Evolutionary conservation across 2,329 filamentous ascomycete species (phyloP).

Genomic region (Aspergillus bombycis): DNA sequence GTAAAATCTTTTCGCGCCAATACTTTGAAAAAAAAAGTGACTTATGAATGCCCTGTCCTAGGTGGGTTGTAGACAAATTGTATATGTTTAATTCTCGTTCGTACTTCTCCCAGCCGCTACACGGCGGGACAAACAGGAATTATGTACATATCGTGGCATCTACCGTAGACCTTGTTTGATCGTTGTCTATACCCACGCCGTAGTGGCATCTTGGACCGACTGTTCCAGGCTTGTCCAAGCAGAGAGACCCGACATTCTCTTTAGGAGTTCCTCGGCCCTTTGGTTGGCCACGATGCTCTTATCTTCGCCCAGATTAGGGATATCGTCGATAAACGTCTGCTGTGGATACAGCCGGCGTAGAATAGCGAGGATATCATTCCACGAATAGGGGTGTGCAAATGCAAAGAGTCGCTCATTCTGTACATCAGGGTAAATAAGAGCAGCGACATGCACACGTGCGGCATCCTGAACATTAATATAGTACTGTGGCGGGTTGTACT

Average conservation of each 20-base stretch:
- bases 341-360: too few species aligned
- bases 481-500: neutral
- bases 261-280: neutral
- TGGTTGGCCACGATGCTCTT: neutral
- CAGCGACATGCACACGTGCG: neutral
- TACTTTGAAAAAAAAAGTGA: too few species aligned
- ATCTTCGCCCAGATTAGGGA: neutral
- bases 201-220: neutral
- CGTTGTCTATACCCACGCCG: neutral
- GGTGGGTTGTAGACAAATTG: too few species aligned
- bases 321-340: neutral
- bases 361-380: neutral
- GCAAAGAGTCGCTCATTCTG: neutral
- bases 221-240: neutral
- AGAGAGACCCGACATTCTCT: neutral
- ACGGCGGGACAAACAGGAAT: too few species aligned
- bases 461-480: neutral
- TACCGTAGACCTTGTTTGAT: neutral
- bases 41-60: too few species aligned
- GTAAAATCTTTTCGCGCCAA: too few species aligned
- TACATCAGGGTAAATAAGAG: neutral
- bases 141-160: neutral
- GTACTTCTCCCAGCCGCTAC: too few species aligned
- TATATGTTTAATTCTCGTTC: too few species aligned
- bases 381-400: neutral